Percentiles rank a stretch among this genome's conserved stretches.
phyloP scores from a whole-genome alignment of 1,139 yeast genomes.

The Pichia sp. region DNA sequence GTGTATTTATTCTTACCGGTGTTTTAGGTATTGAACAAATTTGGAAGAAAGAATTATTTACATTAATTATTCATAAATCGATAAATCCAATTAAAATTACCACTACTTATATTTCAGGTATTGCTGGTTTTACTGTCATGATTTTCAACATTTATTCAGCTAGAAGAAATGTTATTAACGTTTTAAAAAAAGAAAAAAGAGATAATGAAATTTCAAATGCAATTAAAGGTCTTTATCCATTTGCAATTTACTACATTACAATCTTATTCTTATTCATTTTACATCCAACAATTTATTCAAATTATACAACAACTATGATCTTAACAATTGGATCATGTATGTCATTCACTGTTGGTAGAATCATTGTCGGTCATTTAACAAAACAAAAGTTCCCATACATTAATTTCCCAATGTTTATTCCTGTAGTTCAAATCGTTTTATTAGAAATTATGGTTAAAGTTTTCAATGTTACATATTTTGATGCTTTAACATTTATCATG shows the following conservation, averaged over 20 bases:
- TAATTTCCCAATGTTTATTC: conserved; percentile 67
- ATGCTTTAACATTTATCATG: conserved; percentile 43
- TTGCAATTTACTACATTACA: conserved; percentile 55
- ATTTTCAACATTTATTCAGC: conserved; percentile 71
- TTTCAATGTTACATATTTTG: conserved; percentile 36
- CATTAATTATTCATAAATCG: conserved; percentile 34
- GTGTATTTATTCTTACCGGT: conserved; percentile 56
- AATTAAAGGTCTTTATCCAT: conserved; percentile 62
- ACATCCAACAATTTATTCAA: conserved; percentile 31
- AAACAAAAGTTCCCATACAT: conserved; percentile 66
- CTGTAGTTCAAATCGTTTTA: conserved; percentile 47
- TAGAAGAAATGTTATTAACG: conserved; percentile 56
- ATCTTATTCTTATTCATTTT: conserved; percentile 41
- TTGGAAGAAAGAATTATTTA: conserved; percentile 43
- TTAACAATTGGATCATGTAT: conserved; percentile 66
- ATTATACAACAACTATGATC: conserved; percentile 58
- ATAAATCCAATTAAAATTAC: conserved; percentile 25
- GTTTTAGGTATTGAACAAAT: conserved; percentile 54
- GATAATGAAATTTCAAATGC: conserved; percentile 35
- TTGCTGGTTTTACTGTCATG: conserved; percentile 51
- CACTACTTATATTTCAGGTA: conserved; percentile 32
- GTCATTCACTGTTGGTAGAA: conserved; percentile 85
- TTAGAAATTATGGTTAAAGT: conserved; percentile 37
- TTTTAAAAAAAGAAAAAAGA: conserved; percentile 37
- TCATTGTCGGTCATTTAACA: conserved; percentile 83